Evolutionary conservation across 768 basidiomycete genomes (phyloP), one percentile per base, ranked within the genome.

Genomic region (Rhizopogon roseolus): DNA sequence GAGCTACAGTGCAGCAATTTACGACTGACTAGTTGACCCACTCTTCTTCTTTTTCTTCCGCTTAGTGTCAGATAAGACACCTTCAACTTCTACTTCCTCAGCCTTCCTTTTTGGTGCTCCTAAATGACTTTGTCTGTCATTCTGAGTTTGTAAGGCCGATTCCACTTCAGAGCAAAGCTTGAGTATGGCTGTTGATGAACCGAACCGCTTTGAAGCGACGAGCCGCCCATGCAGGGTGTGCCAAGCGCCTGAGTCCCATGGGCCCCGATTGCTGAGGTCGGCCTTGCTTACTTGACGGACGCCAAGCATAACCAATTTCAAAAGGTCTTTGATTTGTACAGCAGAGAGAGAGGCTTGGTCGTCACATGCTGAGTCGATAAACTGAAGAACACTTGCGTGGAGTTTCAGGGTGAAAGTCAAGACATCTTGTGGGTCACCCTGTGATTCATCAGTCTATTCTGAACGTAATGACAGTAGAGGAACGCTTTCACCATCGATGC

Each of bases 251-350:
- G 81, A 73, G 49, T 83, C 74, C 93, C 93, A 96, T 5, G 77
- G 67, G 4, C 65, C 58, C 29, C 61, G 45, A 77, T 63, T 7
- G 3, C 5, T 36, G 34, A 5, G 16, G 16, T 36, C 46, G 78
- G 77, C 52, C 81, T 83, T 54, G 55, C 54, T 66, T 1, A 84
- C 81, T 55, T 84, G 82, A 50, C 90, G 83, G n/a, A 85, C 73
- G 46, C 81, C 81, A 17, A 77, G 63, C 27, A 90, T 71, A 0
- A 75, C 85, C 49, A 89, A 69, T 68, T 90, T 94, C 53, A 93
- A 66, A 17, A 93, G 65, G n/a, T 89, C 87, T 69, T 92, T 96
- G 62, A 88, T 63, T 57, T 92, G 88, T 1, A 81, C 66, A 1
- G 85, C 75, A 14, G 81, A 84, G 41, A 86, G 66, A 9, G 72